These are phyloP conservation scores for Fusarium setosum DNA, from an alignment of 2,329 filamentous ascomycete genomes.

Conservation along the genomic window DNA sequence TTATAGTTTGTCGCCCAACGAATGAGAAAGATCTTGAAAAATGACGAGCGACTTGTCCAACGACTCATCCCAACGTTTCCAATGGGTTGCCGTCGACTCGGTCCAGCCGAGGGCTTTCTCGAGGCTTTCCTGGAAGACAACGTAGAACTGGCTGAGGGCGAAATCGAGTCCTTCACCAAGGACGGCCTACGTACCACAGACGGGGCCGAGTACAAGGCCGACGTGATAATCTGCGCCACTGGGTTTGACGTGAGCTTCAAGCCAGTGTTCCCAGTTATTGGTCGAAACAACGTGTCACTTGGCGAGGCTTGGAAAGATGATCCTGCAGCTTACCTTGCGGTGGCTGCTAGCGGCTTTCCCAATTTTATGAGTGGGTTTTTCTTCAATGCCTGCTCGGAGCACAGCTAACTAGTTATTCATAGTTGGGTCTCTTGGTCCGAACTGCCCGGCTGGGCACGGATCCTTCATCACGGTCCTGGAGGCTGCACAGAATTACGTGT, in stretches of 20 bases:
- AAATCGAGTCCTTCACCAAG: conserved; percentile 17
- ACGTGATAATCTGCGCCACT: conserved; percentile 26
- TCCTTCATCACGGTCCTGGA: conserved; percentile 14
- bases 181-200: conserved; percentile 15
- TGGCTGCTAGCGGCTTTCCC: conserved; percentile 42
- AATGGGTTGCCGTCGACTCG: conserved; percentile 55
- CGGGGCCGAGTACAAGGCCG: conserved; percentile 16
- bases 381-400: neutral
- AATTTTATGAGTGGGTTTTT: conserved; percentile 33
- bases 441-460: conserved; percentile 14
- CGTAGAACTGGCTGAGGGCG: conserved; percentile 25
- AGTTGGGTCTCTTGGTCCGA: conserved; percentile 10
- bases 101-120: conserved; percentile 57
- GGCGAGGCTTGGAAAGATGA: conserved; percentile 39
- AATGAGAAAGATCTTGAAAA: conserved; percentile 10
- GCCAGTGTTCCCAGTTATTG: conserved; percentile 40
- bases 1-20: conserved; percentile 5
- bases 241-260: conserved; percentile 43
- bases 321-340: conserved; percentile 42
- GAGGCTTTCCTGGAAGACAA: conserved; percentile 40
- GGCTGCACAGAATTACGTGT: conserved; percentile 16
- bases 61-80: conserved; percentile 53
- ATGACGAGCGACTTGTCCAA: conserved; percentile 6
- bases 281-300: conserved; percentile 23
- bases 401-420: neutral